A percentile compares a stretch with the other conserved stretches of the same genome.
Conservation (phyloP, 2,329 filamentous ascomycete species). For the Kalmusia sp. region DNA sequence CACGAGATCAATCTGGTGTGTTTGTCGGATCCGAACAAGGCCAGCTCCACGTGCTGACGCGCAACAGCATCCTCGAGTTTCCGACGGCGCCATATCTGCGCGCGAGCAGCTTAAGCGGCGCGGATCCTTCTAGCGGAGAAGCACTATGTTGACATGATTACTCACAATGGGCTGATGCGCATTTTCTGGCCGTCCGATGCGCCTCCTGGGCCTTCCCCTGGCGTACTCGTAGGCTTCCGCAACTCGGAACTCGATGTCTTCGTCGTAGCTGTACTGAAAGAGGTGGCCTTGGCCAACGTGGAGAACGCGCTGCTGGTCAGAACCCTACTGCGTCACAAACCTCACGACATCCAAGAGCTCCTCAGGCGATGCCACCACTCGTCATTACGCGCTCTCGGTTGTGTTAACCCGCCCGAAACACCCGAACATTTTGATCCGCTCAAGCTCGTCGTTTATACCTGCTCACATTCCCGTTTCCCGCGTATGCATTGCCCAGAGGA, state of each 20-base stretch:
- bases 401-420: slow-evolving; percentile 70
- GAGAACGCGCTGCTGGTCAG: slow-evolving; percentile 86
- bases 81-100: slow-evolving; percentile 84
- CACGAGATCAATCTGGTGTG: slow-evolving; percentile 81
- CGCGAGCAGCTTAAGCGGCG: slow-evolving; percentile 92
- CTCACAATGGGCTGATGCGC: slow-evolving; percentile 86
- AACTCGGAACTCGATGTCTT: slow-evolving; percentile 92
- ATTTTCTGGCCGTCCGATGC: slow-evolving; percentile 98
- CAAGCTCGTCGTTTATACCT: slow-evolving; percentile 69
- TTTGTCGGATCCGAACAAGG: slow-evolving; percentile 19
- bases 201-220: slow-evolving; percentile 73
- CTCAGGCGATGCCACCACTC: slow-evolving; percentile 84
- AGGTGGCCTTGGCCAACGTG: slow-evolving; percentile 86
- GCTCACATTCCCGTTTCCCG: slow-evolving; percentile 64
- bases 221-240: slow-evolving; percentile 92
- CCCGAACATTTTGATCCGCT: slow-evolving; percentile 67
- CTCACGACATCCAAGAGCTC: slow-evolving; percentile 80
- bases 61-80: slow-evolving; percentile 78
- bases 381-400: slow-evolving; percentile 84
- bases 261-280: slow-evolving; percentile 86
- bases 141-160: slow-evolving; percentile 68
- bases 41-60: slow-evolving; percentile 21
- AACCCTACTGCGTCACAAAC: slow-evolving; percentile 81
- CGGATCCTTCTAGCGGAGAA: slow-evolving; percentile 80
- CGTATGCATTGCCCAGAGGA: slow-evolving; percentile 72